Percentiles rank a stretch among this genome's conserved stretches.
Conservation (phyloP, 345 rosid species). For the Rhizophora mangle region DNA sequence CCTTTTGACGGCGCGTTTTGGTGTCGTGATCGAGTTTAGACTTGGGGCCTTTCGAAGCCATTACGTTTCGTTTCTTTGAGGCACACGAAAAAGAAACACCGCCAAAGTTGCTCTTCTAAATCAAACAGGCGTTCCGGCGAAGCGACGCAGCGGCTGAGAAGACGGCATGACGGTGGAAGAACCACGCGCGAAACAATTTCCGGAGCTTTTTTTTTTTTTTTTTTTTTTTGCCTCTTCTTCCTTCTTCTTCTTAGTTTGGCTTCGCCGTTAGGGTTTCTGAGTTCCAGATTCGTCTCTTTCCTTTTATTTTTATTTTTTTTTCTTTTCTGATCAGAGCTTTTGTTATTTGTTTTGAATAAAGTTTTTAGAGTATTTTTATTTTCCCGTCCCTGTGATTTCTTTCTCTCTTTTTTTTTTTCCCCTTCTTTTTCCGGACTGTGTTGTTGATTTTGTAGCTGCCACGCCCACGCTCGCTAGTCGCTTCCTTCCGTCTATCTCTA, state of each 20-base stretch:
- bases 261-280: slow-evolving; percentile 7
- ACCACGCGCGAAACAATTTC: too few species aligned
- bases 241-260: slow-evolving; percentile 3
- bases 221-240: not conserved
- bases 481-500: too few species aligned
- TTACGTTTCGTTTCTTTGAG: slow-evolving; percentile 1
- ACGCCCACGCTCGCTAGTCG: too few species aligned
- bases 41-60: slow-evolving; percentile 69
- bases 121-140: not conserved
- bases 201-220: too few species aligned
- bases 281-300: slow-evolving; percentile 1
- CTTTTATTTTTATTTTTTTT: not conserved
- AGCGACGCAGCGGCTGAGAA: too few species aligned
- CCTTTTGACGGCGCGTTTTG: slow-evolving; percentile 89
- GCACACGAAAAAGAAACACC: not conserved
- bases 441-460: too few species aligned
- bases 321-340: not conserved
- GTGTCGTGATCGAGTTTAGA: slow-evolving; percentile 78
- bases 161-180: too few species aligned
- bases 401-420: too few species aligned
- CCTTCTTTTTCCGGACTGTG: too few species aligned
- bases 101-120: not conserved
- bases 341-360: not conserved
- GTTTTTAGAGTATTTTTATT: too few species aligned
- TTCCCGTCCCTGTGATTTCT: too few species aligned